Evolutionary conservation across 345 rosid genomes (phyloP).

Genomic region (Heritiera fomes): DNA sequence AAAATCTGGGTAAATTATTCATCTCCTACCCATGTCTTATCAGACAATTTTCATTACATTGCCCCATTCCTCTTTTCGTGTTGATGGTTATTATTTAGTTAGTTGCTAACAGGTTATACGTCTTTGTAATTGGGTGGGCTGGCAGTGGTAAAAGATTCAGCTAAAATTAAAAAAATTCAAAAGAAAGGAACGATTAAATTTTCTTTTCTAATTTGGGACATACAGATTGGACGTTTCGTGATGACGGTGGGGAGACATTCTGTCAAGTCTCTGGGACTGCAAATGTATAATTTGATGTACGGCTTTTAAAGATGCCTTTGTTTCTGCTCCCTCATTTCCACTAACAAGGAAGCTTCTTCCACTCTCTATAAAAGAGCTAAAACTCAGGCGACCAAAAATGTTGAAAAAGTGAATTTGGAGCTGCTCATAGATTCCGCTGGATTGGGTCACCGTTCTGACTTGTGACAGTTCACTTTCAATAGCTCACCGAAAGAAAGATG

Average conservation of each 20-base stretch:
- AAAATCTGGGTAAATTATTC: background rate
- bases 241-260: background rate
- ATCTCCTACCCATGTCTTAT: background rate
- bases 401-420: constrained; percentile 23
- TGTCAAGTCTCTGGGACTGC: background rate
- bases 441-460: constrained; percentile 8
- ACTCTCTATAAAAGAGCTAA: background rate
- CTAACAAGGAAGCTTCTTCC: background rate
- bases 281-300: background rate
- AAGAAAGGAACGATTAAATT: background rate
- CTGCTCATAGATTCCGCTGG: constrained; percentile 12
- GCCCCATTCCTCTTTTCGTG: background rate
- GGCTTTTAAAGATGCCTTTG: constrained; percentile 2
- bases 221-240: background rate
- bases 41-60: background rate
- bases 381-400: background rate
- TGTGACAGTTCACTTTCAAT: constrained; percentile 21
- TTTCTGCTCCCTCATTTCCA: constrained; percentile 3
- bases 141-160: background rate
- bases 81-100: background rate
- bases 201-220: background rate
- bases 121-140: background rate
- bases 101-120: constrained; percentile 6
- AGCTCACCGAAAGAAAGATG: constrained; percentile 41
- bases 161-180: background rate